Evolutionary conservation across 176 grass and related monocot genomes (phyloP).

Genomic region (Oryza nivara): DNA sequence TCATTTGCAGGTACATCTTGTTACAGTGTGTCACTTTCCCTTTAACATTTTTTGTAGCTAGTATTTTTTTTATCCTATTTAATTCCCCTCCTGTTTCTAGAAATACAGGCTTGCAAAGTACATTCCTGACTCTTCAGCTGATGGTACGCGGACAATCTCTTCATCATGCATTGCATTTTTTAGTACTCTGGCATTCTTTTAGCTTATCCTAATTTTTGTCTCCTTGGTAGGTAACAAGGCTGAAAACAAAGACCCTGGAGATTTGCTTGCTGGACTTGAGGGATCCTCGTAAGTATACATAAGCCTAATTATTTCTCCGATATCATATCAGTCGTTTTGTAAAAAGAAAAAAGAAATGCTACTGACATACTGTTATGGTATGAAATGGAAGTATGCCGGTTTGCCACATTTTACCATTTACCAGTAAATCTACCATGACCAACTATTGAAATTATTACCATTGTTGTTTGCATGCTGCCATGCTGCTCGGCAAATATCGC

Average conservation of each 20-base stretch:
- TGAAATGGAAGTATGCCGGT: background rate
- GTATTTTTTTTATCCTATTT: slow-evolving; percentile 33
- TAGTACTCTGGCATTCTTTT: background rate
- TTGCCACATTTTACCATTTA: slow-evolving; percentile 17
- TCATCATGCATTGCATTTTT: slow-evolving; percentile 5
- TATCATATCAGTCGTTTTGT: background rate
- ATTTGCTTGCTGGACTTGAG: slow-evolving; percentile 66
- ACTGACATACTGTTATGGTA: slow-evolving; percentile 1
- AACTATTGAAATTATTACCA: background rate
- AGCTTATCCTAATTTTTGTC: slow-evolving; percentile 38
- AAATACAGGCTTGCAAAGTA: slow-evolving; percentile 98
- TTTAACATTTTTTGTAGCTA: slow-evolving; percentile 1
- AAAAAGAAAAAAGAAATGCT: background rate
- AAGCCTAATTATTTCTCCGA: background rate
- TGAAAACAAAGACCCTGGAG: slow-evolving; percentile 81
- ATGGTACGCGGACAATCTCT: slow-evolving; percentile 57
- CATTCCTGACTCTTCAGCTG: slow-evolving; percentile 79
- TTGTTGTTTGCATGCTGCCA: background rate
- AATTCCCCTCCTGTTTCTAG: slow-evolving; percentile 49
- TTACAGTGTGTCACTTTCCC: slow-evolving; percentile 17
- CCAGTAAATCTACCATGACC: slow-evolving; percentile 7
- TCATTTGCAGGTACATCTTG: slow-evolving; percentile 85
- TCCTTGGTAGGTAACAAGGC: slow-evolving; percentile 55
- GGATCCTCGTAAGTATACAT: slow-evolving; percentile 83
- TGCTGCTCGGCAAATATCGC: background rate